These are phyloP conservation scores for Crithidia expoeki DNA, from an alignment of 208 protist genomes.

Conservation along the genomic window DNA sequence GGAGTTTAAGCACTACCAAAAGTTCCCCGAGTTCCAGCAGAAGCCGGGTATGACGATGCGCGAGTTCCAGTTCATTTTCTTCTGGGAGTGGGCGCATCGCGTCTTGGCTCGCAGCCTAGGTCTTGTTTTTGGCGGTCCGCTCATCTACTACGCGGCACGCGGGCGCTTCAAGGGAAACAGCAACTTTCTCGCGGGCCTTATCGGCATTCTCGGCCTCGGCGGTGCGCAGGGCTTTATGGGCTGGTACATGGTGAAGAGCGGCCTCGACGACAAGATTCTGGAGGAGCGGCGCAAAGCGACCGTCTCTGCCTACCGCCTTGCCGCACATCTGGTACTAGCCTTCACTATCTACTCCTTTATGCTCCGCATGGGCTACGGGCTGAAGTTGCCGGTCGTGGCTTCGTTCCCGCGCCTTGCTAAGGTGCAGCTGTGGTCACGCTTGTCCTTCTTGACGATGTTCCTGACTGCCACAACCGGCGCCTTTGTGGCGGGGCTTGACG, in stretches of 20 bases:
- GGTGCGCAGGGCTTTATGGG: constrained; percentile 94
- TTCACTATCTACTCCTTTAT: constrained; percentile 94
- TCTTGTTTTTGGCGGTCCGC: constrained; percentile 88
- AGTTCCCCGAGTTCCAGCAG: constrained; percentile 96
- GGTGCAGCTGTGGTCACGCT: constrained; percentile 60
- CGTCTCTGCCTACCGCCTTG: constrained; percentile 91
- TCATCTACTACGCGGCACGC: constrained; percentile 83
- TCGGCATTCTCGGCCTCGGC: constrained; percentile 67
- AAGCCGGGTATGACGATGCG: constrained; percentile 93
- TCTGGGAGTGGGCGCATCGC: constrained; percentile 96
- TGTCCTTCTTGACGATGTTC: constrained; percentile 75
- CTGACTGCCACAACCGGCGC: constrained; percentile 85
- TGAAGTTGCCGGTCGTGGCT: constrained; percentile 54
- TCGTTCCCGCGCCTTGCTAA: constrained; percentile 43
- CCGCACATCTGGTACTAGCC: constrained; percentile 93
- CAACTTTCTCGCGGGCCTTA: constrained; percentile 48
- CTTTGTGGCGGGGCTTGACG: constrained; percentile 91
- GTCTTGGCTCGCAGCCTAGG: constrained; percentile 92
- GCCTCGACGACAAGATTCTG: constrained; percentile 88
- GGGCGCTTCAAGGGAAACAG: constrained; percentile 62
- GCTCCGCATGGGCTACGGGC: constrained; percentile 78
- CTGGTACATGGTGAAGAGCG: constrained; percentile 98
- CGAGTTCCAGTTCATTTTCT: constrained; percentile 98
- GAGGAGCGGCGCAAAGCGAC: constrained; percentile 78
- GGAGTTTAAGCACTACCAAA: constrained; percentile 97